Evolutionary conservation across 257 asterid genomes (phyloP).

Genomic region (Fraxinus anomala): DNA sequence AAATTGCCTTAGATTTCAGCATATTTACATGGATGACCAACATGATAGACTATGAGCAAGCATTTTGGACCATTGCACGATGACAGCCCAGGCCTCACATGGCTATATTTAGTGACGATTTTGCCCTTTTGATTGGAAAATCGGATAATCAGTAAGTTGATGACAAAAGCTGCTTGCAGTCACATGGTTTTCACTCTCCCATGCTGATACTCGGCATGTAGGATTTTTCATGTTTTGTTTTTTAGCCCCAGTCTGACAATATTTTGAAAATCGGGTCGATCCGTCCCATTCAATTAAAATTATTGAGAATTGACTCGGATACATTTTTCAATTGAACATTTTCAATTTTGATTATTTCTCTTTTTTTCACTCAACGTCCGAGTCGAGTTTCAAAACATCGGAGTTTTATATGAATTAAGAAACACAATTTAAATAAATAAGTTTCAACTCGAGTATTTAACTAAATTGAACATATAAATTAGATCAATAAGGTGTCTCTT

Average conservation of each 20-base stretch:
- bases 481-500: no score
- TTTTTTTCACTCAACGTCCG: not conserved
- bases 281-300: no score
- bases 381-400: not conserved
- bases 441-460: no score
- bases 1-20: conserved; percentile 34
- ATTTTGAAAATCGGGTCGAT: not conserved
- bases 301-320: not conserved
- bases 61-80: conserved; percentile 32
- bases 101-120: conserved; percentile 21
- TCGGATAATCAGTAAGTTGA: conserved; percentile 8
- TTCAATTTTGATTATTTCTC: not conserved
- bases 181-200: conserved; percentile 31
- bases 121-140: conserved; percentile 2
- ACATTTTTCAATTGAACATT: no score
- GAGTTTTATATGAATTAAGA: no score
- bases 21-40: conserved; percentile 45
- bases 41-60: not conserved
- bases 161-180: conserved; percentile 24
- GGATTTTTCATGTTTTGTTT: not conserved
- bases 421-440: no score
- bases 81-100: conserved; percentile 41
- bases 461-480: no score
- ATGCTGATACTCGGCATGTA: not conserved
- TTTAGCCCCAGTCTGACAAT: not conserved